phyloP scores from a whole-genome alignment of 2,329 filamentous ascomycete species.

The Pseudocercospora pini-densiflorae region DNA sequence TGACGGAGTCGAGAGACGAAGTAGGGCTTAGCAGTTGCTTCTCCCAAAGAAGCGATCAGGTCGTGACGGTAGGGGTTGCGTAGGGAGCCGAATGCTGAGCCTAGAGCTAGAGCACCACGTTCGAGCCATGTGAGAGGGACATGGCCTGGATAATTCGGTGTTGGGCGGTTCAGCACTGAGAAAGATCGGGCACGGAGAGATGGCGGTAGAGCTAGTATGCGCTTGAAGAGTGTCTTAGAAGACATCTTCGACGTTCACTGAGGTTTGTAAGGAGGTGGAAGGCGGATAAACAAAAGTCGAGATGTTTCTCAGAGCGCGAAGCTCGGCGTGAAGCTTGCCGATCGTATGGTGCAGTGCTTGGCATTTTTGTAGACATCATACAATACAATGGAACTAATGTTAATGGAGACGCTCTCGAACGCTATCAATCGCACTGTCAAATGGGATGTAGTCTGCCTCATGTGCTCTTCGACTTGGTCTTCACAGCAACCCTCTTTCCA shows the following conservation, averaged over 20 bases:
- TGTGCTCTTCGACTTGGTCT: conserved; percentile 6
- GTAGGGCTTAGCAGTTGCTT: conserved; percentile 91
- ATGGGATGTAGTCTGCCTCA: not conserved
- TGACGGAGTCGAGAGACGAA: conserved; percentile 91
- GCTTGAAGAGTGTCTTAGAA: not conserved
- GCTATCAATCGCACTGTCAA: not conserved
- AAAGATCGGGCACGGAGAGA: conserved; percentile 58
- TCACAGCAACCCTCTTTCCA: conserved; percentile 17
- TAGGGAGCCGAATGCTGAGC: conserved; percentile 64
- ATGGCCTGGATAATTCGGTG: conserved; percentile 89
- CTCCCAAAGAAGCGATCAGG: conserved; percentile 91
- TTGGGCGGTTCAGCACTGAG: conserved; percentile 82
- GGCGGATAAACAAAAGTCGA: no score
- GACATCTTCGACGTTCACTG: not conserved
- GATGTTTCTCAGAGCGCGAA: no score
- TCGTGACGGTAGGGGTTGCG: conserved; percentile 83
- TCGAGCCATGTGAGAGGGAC: conserved; percentile 82
- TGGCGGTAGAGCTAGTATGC: conserved; percentile 38
- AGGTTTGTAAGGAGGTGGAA: no score
- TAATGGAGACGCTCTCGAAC: not conserved
- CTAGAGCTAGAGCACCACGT: conserved; percentile 69
- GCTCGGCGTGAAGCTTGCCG: no score
- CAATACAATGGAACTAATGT: not conserved
- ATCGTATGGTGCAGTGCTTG: not conserved
- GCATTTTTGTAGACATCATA: not conserved